Evolutionary conservation across 495 filamentous ascomycete genomes (phyloP), one percentile per base, ranked within the genome.

Genomic region (Hapsidospora chrysogenum): DNA sequence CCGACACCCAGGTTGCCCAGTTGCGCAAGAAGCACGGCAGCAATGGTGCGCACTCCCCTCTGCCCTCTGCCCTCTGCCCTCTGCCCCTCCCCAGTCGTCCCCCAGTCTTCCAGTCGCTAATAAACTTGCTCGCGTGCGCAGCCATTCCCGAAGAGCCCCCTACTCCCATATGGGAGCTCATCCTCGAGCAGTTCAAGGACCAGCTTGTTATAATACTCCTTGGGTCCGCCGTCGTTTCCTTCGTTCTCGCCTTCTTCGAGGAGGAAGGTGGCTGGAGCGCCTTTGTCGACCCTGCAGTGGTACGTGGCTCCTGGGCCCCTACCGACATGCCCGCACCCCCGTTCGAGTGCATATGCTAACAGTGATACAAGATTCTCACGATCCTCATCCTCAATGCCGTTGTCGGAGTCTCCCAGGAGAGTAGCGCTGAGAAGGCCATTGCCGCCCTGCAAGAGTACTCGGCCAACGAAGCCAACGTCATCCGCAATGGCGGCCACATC

Each of bases 161-260:
- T n/a, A 96, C 89, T 11, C 92, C 92, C 23, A 50, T 99, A 31
- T 99, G 89, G 87, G 68, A 94, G 54, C 74, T 99, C 40, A 78
- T 99, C 28, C 65, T 96, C 35, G 92, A 99, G 55, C 92, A 99
- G 57, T 99, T 99, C 66, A 93, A 99, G 58, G 92, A 99, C 51
- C 92, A 99, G 57, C 70, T 99, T 2, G 92, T 99, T 36, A 69
- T 99, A 36, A 99, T 99, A 47, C 70, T 99, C 3, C 63, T 99
- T 32, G 89, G 74, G 29, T 95, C 86, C 11, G 92, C 92, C 4
- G 83, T 72, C n/a, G 71, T 99, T 29, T 96, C 92, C 2, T 96
- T 99, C 44, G 71, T 89, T 15, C 60, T 99, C 33, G 92, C 92
- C 30, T 66, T 99, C 9, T 89, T 96, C 43, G 92, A 96, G 54